Evolutionary conservation across 2,329 filamentous ascomycete genomes (phyloP).

Genomic region (Metarhizium anisopliae): DNA sequence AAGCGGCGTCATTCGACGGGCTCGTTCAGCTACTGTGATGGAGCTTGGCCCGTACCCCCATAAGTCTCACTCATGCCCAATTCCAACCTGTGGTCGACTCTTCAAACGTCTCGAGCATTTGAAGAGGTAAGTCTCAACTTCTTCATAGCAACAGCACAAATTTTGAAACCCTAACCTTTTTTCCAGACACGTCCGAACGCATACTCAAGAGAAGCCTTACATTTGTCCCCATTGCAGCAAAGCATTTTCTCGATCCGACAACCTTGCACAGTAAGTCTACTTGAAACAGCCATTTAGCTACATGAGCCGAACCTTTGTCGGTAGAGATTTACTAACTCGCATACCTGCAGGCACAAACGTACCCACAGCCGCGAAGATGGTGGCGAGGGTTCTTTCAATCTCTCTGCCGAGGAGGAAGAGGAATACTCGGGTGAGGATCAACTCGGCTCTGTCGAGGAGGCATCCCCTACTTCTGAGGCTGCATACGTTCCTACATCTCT

Average conservation of each 20-base stretch:
- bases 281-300: background rate
- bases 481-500: constrained; percentile 50
- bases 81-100: constrained; percentile 89
- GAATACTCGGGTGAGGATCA: constrained; percentile 77
- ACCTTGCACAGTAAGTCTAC: constrained; percentile 83
- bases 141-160: background rate
- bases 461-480: constrained; percentile 62
- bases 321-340: constrained; percentile 7
- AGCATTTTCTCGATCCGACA: constrained; percentile 96
- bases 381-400: constrained; percentile 46
- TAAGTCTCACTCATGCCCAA: constrained; percentile 98
- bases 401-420: constrained; percentile 78
- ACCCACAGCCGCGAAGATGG: constrained; percentile 59
- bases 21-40: constrained; percentile 91
- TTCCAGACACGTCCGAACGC: constrained; percentile 90
- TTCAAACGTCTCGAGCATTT: constrained; percentile 99
- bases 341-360: constrained; percentile 67
- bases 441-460: constrained; percentile 69
- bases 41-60: constrained; percentile 93
- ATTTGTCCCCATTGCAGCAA: constrained; percentile 97
- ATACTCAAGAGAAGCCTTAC: constrained; percentile 98
- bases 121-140: constrained; percentile 71
- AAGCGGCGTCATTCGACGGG: constrained; percentile 74
- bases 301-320: background rate
- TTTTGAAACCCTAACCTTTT: background rate